Evolutionary conservation across 495 filamentous ascomycete genomes (phyloP).

Genomic region (Penicillium canescens): DNA sequence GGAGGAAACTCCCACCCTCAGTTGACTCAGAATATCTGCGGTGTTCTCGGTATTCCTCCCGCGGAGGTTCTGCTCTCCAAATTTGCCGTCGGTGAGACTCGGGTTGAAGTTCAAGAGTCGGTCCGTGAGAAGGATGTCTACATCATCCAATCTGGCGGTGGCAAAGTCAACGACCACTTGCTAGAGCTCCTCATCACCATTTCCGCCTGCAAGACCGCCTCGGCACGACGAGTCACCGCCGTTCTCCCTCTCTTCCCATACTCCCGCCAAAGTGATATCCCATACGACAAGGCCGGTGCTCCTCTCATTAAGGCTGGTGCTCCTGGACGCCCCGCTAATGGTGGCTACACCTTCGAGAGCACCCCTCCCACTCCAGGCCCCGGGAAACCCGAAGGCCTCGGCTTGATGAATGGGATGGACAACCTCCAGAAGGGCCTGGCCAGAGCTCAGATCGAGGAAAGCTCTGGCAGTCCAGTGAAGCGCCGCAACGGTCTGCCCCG

Average conservation of each 20-base stretch:
- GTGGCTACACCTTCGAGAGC: slow-evolving; percentile 86
- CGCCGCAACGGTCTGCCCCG: slow-evolving; percentile 47
- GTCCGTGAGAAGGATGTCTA: slow-evolving; percentile 98
- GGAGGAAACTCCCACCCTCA: slow-evolving; percentile 90
- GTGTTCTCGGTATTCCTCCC: slow-evolving; percentile 78
- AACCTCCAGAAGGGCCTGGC: slow-evolving; percentile 65
- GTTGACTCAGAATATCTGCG: slow-evolving; percentile 82
- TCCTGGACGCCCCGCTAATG: slow-evolving; percentile 50
- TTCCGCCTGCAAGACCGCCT: slow-evolving; percentile 95
- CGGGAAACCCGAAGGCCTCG: slow-evolving; percentile 59
- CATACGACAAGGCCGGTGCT: slow-evolving; percentile 92
- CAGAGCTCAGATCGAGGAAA: slow-evolving; percentile 59
- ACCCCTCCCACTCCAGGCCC: slow-evolving; percentile 82
- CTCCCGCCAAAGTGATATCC: slow-evolving; percentile 89
- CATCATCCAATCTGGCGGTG: slow-evolving; percentile 87
- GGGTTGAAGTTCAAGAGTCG: slow-evolving; percentile 92
- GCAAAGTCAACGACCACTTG: slow-evolving; percentile 92
- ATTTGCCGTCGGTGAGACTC: slow-evolving; percentile 91
- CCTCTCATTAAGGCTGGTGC: slow-evolving; percentile 71
- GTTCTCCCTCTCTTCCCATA: slow-evolving; percentile 97
- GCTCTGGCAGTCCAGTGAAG: slow-evolving; percentile 44
- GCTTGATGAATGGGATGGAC: slow-evolving; percentile 63
- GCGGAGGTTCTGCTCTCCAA: slow-evolving; percentile 83
- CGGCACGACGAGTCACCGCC: slow-evolving; percentile 85
- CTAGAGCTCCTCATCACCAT: slow-evolving; percentile 96